phyloP scores from a whole-genome alignment of 2,329 filamentous ascomycete species.

The Chaetomium strumarium region DNA sequence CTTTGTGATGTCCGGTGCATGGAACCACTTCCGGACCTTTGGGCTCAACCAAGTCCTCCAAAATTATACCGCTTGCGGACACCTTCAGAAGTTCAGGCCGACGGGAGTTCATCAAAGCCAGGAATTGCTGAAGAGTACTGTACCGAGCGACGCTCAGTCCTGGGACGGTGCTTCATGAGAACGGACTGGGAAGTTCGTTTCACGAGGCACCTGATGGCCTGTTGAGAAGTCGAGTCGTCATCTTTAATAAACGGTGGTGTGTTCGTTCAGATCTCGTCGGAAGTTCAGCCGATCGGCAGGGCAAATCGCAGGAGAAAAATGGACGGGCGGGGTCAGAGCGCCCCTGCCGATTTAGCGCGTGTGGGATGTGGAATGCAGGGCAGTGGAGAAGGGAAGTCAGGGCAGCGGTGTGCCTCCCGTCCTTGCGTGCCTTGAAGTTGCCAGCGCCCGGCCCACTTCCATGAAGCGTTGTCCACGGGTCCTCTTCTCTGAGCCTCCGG shows the following conservation, averaged over 20 bases:
- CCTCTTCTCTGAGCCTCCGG: slow-evolving; percentile 1
- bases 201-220: background rate
- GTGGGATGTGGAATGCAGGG: background rate
- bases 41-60: too few relatives aligned
- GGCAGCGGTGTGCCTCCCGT: slow-evolving; percentile 3
- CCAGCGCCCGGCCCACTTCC: background rate
- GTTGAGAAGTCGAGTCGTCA: slow-evolving; percentile 1
- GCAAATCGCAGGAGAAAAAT: background rate
- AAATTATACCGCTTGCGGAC: too few relatives aligned
- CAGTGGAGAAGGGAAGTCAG: slow-evolving; percentile 1
- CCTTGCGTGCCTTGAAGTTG: background rate
- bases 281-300: slow-evolving; percentile 4
- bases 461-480: slow-evolving; percentile 3
- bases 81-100: too few relatives aligned
- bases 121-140: too few relatives aligned
- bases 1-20: too few relatives aligned
- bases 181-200: too few relatives aligned
- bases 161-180: background rate
- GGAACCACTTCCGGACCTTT: too few relatives aligned
- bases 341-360: slow-evolving; percentile 4
- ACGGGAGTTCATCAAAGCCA: too few relatives aligned
- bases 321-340: slow-evolving; percentile 7
- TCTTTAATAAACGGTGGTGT: background rate
- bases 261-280: slow-evolving; percentile 2
- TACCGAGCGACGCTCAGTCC: too few relatives aligned